A percentile compares a stretch with the other conserved stretches of the same genome.
phyloP scores from a whole-genome alignment of 2,329 filamentous ascomycete species.

The Colletotrichum orbiculare region DNA sequence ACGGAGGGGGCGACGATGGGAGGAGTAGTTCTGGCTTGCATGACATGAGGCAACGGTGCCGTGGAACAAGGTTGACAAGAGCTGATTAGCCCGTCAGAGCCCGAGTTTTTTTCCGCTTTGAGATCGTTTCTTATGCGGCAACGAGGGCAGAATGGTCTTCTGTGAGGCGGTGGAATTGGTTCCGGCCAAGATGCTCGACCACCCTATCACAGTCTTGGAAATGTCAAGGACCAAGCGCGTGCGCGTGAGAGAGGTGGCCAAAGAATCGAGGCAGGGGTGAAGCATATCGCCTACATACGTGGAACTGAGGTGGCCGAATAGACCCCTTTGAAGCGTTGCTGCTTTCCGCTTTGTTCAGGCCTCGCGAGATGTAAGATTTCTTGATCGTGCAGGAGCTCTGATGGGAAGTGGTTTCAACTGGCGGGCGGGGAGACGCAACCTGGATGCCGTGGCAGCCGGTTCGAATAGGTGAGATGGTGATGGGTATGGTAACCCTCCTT shows the following conservation, averaged over 20 bases:
- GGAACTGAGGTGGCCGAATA: slow-evolving; percentile 12
- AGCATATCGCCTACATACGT: slow-evolving; percentile 11
- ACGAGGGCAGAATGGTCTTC: neutral
- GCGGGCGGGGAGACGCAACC: slow-evolving; percentile 1
- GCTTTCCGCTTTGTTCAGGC: slow-evolving; percentile 3
- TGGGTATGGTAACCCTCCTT: neutral
- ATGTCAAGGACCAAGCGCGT: slow-evolving; percentile 2
- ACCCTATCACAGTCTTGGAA: slow-evolving; percentile 13
- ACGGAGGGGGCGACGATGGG: slow-evolving; percentile 18
- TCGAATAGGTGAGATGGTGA: slow-evolving; percentile 1
- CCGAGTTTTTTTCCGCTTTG: slow-evolving; percentile 12
- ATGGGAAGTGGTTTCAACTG: slow-evolving; percentile 26
- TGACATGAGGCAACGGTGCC: slow-evolving; percentile 31
- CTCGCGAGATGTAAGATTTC: slow-evolving; percentile 18
- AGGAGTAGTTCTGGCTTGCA: slow-evolving; percentile 30
- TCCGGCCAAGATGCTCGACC: slow-evolving; percentile 4
- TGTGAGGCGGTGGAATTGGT: slow-evolving; percentile 5
- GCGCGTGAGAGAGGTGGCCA: neutral
- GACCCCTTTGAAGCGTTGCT: slow-evolving; percentile 12
- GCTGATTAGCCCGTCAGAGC: neutral
- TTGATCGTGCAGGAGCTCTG: slow-evolving; percentile 22
- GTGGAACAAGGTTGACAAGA: slow-evolving; percentile 5
- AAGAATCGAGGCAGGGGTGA: slow-evolving; percentile 7
- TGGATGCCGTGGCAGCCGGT: slow-evolving; percentile 2
- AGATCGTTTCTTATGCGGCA: slow-evolving; percentile 6